Percentiles rank a stretch among this genome's conserved stretches.
phyloP scores from a whole-genome alignment of 2,329 filamentous ascomycete genomes.

The Aspergillus piperis region DNA sequence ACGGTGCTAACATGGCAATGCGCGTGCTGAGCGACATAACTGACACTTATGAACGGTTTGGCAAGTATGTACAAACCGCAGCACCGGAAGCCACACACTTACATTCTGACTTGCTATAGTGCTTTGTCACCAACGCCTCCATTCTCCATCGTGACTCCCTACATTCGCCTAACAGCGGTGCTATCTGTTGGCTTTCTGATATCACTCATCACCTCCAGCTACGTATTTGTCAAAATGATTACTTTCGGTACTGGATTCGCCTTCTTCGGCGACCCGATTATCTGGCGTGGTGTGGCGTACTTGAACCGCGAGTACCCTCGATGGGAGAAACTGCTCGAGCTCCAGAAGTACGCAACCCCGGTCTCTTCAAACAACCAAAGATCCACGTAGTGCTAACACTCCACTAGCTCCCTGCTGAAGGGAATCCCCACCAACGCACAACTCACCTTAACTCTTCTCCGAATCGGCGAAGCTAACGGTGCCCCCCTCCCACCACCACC shows the following conservation, averaged over 20 bases:
- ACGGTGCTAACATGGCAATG: slow-evolving; percentile 73
- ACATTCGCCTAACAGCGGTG: slow-evolving; percentile 56
- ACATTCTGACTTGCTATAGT: slow-evolving; percentile 32
- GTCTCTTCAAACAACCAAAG: no score
- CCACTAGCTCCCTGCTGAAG: slow-evolving; percentile 66
- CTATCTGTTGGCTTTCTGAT: slow-evolving; percentile 55
- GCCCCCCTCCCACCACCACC: slow-evolving; percentile 71
- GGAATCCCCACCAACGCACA: slow-evolving; percentile 86
- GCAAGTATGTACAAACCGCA: slow-evolving; percentile 49
- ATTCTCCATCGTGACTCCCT: slow-evolving; percentile 57
- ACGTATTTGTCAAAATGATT: slow-evolving; percentile 64
- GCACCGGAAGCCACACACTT: not conserved
- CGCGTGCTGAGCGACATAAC: slow-evolving; percentile 60
- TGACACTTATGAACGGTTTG: slow-evolving; percentile 66
- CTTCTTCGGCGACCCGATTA: slow-evolving; percentile 79
- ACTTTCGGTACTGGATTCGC: slow-evolving; percentile 70
- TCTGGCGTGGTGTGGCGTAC: slow-evolving; percentile 60
- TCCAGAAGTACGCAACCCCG: slow-evolving; percentile 56
- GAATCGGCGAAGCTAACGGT: slow-evolving; percentile 78
- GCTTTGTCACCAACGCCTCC: slow-evolving; percentile 65
- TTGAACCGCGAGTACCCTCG: slow-evolving; percentile 57
- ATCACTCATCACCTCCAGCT: slow-evolving; percentile 58
- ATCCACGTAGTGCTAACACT: slow-evolving; percentile 18
- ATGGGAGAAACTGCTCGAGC: slow-evolving; percentile 74
- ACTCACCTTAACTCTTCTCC: slow-evolving; percentile 75